These are phyloP conservation scores for Lactifluus hygrophoroides DNA, from an alignment of 768 basidiomycete genomes.

Conservation along the genomic window DNA sequence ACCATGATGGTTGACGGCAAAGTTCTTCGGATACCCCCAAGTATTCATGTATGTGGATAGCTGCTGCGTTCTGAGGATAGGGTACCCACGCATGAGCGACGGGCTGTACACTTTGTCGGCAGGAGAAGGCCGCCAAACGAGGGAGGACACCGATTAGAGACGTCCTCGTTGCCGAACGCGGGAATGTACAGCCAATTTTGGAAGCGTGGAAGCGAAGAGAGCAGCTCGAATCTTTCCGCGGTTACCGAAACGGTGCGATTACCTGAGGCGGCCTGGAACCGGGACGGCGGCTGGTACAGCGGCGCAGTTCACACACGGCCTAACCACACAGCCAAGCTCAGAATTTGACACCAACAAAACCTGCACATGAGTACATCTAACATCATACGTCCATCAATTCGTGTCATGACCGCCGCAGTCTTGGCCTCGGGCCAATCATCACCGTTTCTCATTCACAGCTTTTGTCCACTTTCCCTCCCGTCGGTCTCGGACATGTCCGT, in stretches of 20 bases:
- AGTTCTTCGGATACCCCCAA: not conserved
- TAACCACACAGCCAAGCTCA: not conserved
- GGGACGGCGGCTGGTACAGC: not conserved
- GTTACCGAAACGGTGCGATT: not conserved
- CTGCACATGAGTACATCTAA: not conserved
- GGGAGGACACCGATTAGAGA: too few species aligned
- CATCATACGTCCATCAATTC: conserved; percentile 5
- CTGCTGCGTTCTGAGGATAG: not conserved
- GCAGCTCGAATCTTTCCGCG: not conserved
- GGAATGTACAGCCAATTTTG: too few species aligned
- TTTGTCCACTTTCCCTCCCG: not conserved
- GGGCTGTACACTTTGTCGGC: not conserved
- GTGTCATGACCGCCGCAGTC: not conserved
- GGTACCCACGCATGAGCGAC: not conserved
- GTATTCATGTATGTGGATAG: not conserved
- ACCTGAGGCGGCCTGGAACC: not conserved
- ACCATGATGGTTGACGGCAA: not conserved
- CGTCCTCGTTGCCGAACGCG: too few species aligned
- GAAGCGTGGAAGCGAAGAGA: not conserved
- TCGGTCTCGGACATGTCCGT: conserved; percentile 10
- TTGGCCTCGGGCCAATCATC: not conserved
- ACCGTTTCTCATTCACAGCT: not conserved
- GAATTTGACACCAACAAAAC: too few species aligned
- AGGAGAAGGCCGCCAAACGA: not conserved
- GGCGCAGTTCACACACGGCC: not conserved